Evolutionary conservation across 768 basidiomycete species (phyloP).

Genomic region (Sutorius australiensis): DNA sequence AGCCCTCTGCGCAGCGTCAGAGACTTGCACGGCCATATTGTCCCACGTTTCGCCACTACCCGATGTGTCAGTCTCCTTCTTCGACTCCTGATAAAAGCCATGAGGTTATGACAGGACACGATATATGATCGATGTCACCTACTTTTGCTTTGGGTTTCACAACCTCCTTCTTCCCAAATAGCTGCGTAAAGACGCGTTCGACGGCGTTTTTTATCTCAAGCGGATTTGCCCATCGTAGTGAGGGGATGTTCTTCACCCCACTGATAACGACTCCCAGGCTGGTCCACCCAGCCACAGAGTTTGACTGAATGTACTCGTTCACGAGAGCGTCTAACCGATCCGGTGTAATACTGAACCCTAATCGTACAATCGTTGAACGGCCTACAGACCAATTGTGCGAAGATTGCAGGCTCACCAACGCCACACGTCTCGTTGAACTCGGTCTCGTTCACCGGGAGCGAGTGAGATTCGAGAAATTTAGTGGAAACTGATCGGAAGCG

Average conservation of each 20-base stretch:
- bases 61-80: slow-evolving; percentile 38
- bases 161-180: slow-evolving; percentile 70
- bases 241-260: slow-evolving; percentile 55
- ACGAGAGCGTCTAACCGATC: slow-evolving; percentile 59
- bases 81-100: slow-evolving; percentile 39
- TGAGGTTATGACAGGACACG: not conserved
- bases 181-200: slow-evolving; percentile 61
- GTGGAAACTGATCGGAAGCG: slow-evolving; percentile 41
- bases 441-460: slow-evolving; percentile 56
- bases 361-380: slow-evolving; percentile 3
- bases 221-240: slow-evolving; percentile 77
- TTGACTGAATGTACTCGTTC: slow-evolving; percentile 52
- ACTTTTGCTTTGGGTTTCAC: slow-evolving; percentile 69
- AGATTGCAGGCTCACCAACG: slow-evolving; percentile 59
- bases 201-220: slow-evolving; percentile 81
- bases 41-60: slow-evolving; percentile 2
- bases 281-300: slow-evolving; percentile 65
- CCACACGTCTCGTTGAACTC: slow-evolving; percentile 82
- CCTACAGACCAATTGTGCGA: not conserved
- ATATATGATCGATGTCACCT: slow-evolving; percentile 2
- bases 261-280: slow-evolving; percentile 66
- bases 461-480: slow-evolving; percentile 65
- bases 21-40: slow-evolving; percentile 28
- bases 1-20: slow-evolving; percentile 35
- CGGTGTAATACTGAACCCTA: slow-evolving; percentile 76